Evolutionary conservation across 2,329 filamentous ascomycete species (phyloP), one percentile per base, ranked within the genome.

Genomic region (Magnaporthiopsis incrustans): DNA sequence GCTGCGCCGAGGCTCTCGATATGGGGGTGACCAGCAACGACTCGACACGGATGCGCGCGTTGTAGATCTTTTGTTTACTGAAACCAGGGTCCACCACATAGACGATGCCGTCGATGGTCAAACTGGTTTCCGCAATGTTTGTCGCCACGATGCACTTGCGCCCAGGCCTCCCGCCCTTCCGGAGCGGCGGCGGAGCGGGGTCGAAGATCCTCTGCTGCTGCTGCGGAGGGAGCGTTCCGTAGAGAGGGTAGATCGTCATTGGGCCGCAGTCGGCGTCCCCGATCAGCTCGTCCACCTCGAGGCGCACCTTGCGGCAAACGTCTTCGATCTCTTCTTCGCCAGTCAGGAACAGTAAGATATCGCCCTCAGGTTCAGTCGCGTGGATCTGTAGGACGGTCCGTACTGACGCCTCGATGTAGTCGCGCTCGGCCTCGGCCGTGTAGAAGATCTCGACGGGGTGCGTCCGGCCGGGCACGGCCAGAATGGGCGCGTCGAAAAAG

Each of bases 11-110:
- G 30, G 95, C 95, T 76, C 97, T 98, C 65, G 93, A 98, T 70
- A 99, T 98, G 27, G 95, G 93, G 3, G 95, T 97, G 6, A 99
- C 94, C n/a, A 99, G 82, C 10, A 99, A 84, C 1, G 95, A 98
- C 78, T 99, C 95, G 68, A 99, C 93, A 76, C 95, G 88, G 70
- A 97, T 96, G 66, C 95, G 88, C 27, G 95, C 94, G 76, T 99
- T 98, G 82, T 98, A 99, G 67, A 98, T 95, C 78, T 98, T 99
- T 73, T 99, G 95, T 80, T 99, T 99, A 79, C 92, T 97, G 81
- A 99, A 99, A 50, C 95, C 95, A 2, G 95, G 94, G 72, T 99
- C 95, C n/a, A 99, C 94, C 44, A 99, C 95, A 73, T 97, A 99
- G 50, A 99, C 95, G 68, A 99, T 99, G 74, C 95, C 95, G 73